A percentile compares a stretch with the other conserved stretches of the same genome.
Evolutionary conservation across 495 filamentous ascomycete genomes (phyloP).

Genomic region (Usnea hakonensis): DNA sequence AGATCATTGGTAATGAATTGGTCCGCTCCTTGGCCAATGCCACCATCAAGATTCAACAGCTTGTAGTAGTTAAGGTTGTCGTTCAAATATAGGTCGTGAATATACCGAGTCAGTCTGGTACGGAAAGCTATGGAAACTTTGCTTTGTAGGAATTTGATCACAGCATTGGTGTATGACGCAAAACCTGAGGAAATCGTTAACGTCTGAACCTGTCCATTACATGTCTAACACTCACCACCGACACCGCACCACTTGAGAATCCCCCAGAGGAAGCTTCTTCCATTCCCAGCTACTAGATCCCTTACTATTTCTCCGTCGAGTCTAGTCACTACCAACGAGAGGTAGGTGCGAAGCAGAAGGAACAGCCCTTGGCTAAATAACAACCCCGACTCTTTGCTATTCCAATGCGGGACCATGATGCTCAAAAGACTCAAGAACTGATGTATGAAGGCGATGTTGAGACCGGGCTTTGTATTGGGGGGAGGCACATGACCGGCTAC

Average conservation of each 20-base stretch:
- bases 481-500: conserved; percentile 62
- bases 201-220: too few species aligned
- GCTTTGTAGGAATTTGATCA: conserved; percentile 96
- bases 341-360: conserved; percentile 78
- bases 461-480: conserved; percentile 76
- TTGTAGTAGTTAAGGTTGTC: conserved; percentile 95
- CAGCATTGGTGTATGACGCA: conserved; percentile 87
- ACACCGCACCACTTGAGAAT: conserved; percentile 77
- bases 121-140: conserved; percentile 98
- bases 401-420: conserved; percentile 95
- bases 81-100: conserved; percentile 94
- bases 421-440: conserved; percentile 91
- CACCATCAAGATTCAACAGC: conserved; percentile 85
- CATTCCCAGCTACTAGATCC: conserved; percentile 90
- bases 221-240: conserved; percentile 31
- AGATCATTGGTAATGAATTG: conserved; percentile 98
- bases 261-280: conserved; percentile 78
- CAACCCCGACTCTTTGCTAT: conserved; percentile 87
- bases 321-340: conserved; percentile 85
- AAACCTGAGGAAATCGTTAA: conserved; percentile 45
- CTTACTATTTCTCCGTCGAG: conserved; percentile 95
- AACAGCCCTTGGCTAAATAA: conserved; percentile 67
- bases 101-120: conserved; percentile 90
- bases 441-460: conserved; percentile 97
- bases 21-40: conserved; percentile 83